These are phyloP conservation scores for Akanthomyces lecanii DNA, from an alignment of 2,329 filamentous ascomycete genomes.

Conservation along the genomic window DNA sequence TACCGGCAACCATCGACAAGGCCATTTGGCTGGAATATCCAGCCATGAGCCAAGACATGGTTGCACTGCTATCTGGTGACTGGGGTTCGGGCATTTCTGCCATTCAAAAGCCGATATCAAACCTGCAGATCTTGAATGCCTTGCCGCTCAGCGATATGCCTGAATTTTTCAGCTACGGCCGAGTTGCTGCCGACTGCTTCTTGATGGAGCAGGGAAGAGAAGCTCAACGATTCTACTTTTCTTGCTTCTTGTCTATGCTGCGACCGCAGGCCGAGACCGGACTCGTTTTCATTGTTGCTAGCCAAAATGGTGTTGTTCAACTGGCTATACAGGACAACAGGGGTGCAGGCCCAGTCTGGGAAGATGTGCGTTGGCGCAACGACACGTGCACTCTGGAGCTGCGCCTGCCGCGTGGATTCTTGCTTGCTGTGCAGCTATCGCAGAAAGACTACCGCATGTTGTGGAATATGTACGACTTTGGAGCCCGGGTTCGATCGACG, in stretches of 20 bases:
- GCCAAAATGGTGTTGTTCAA: conserved; percentile 74
- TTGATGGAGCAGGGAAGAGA: conserved; percentile 70
- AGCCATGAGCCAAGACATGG: conserved; percentile 64
- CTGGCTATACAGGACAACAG: conserved; percentile 67
- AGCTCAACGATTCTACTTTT: conserved; percentile 63
- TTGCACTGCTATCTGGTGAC: conserved; percentile 63
- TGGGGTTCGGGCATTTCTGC: conserved; percentile 47
- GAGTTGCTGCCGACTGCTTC: conserved; percentile 69
- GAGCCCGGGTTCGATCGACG: conserved; percentile 67
- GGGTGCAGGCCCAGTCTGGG: conserved; percentile 69
- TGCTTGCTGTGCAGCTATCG: conserved; percentile 64
- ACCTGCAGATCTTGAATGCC: conserved; percentile 57
- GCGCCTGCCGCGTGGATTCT: conserved; percentile 70
- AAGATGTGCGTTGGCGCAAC: conserved; percentile 75
- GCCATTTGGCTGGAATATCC: conserved; percentile 80
- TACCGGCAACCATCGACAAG: conserved; percentile 76
- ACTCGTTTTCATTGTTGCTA: conserved; percentile 69
- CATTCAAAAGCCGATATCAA: conserved; percentile 42
- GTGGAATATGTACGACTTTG: conserved; percentile 83
- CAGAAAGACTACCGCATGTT: conserved; percentile 75
- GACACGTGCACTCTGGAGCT: conserved; percentile 63
- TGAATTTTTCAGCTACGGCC: conserved; percentile 72
- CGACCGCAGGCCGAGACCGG: conserved; percentile 65
- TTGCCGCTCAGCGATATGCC: conserved; percentile 74
- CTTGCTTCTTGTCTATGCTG: conserved; percentile 71